Conservation (phyloP, 768 basidiomycete genomes). For the Mycena albidolilacea region DNA sequence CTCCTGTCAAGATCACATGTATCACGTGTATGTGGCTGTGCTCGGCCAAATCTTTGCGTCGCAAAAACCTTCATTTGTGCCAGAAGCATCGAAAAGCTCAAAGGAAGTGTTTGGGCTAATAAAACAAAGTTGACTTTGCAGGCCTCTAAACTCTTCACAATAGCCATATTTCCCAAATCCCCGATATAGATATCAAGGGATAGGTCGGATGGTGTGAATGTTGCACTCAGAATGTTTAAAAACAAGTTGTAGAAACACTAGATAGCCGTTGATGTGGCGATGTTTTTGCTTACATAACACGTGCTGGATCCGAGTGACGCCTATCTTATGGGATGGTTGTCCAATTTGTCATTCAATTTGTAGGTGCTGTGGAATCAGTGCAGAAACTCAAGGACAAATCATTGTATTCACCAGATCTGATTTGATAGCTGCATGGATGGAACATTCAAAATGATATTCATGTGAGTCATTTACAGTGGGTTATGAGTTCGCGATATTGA, state of each 20-base stretch:
- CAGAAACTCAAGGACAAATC: too few relatives aligned
- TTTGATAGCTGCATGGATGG: too few relatives aligned
- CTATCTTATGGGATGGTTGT: too few relatives aligned
- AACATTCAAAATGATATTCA: too few relatives aligned
- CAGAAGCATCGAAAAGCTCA: neutral
- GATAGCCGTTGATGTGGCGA: neutral
- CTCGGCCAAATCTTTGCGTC: neutral
- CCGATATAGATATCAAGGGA: neutral
- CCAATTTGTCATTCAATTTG: too few relatives aligned
- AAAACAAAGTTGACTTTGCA: neutral
- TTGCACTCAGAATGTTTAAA: neutral
- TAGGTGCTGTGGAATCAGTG: too few relatives aligned
- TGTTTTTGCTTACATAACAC: conserved; percentile 15
- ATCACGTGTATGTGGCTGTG: conserved; percentile 9
- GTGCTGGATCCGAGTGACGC: conserved; percentile 5
- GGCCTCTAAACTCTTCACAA: neutral
- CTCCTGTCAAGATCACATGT: neutral
- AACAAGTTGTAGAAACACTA: neutral
- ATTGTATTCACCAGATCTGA: too few relatives aligned
- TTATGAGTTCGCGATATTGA: too few relatives aligned
- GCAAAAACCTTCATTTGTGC: neutral
- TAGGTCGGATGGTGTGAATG: neutral
- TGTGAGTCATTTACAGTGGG: too few relatives aligned
- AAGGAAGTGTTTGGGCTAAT: neutral
- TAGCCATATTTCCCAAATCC: neutral